Evolutionary conservation across 176 grass and related monocot genomes (phyloP).

Genomic region (Cenchrus americanus): DNA sequence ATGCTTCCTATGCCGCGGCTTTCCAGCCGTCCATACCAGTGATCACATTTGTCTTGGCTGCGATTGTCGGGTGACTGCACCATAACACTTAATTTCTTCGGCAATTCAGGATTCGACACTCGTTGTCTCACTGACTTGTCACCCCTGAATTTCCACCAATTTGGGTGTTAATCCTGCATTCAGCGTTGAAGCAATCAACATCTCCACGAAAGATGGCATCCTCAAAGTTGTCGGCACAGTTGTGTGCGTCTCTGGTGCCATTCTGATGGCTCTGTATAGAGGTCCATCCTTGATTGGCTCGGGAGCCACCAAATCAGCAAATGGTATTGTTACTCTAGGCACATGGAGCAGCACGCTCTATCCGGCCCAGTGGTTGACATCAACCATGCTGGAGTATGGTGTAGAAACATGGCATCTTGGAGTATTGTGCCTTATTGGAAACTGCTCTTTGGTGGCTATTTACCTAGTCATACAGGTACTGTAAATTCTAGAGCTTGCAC

Average conservation of each 20-base stretch:
- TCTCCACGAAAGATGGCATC: conserved; percentile 61
- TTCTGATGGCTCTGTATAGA: conserved; percentile 81
- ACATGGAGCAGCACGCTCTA: conserved; percentile 28
- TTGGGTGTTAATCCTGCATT: neutral
- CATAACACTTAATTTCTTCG: neutral
- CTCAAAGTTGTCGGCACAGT: conserved; percentile 62
- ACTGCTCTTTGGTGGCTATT: conserved; percentile 79
- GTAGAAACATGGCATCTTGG: conserved; percentile 73
- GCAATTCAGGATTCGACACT: neutral
- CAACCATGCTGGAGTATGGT: conserved; percentile 30
- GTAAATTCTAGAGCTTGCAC: neutral
- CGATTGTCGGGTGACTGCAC: conserved; percentile 67
- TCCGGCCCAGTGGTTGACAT: conserved; percentile 42
- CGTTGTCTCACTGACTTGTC: neutral
- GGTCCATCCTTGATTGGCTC: conserved; percentile 71
- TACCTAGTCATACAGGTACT: conserved; percentile 91
- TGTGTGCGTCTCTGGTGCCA: conserved; percentile 75
- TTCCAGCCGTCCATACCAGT: conserved; percentile 95
- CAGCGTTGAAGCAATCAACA: conserved; percentile 66
- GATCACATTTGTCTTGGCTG: conserved; percentile 79
- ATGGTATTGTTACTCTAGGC: neutral
- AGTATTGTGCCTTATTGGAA: conserved; percentile 80
- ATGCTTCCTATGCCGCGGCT: conserved; percentile 81
- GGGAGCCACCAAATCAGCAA: conserved; percentile 4
- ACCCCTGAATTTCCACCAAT: neutral